A percentile compares a stretch with the other conserved stretches of the same genome.
phyloP scores from a whole-genome alignment of 2,329 filamentous ascomycete genomes.

The Trichophaea hybrida region DNA sequence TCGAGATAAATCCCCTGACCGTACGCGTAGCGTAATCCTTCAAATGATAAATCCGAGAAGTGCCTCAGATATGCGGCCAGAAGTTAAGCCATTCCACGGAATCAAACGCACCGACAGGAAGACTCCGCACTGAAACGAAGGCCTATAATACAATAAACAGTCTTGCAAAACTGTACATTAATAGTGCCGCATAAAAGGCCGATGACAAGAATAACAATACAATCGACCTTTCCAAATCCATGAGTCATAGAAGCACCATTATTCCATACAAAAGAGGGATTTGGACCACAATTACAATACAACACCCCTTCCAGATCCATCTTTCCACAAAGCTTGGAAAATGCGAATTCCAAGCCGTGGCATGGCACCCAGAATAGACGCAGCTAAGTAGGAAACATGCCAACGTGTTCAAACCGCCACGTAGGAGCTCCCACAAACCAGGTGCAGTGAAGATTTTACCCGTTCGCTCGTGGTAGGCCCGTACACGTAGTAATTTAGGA shows the following conservation, averaged over 20 bases:
- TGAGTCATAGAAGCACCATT: background rate
- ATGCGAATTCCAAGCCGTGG: conserved; percentile 4
- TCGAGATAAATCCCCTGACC: too few species aligned
- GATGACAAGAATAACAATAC: background rate
- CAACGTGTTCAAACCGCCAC: background rate
- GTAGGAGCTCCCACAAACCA: too few species aligned
- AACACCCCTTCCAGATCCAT: background rate
- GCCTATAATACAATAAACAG: background rate
- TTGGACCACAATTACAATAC: background rate
- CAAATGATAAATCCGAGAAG: background rate
- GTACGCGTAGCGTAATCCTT: too few species aligned
- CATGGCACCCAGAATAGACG: background rate
- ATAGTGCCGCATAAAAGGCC: background rate
- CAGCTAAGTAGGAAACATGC: too few species aligned
- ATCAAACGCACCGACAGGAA: background rate
- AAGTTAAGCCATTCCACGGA: background rate
- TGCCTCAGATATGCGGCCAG: background rate
- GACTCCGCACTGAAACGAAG: background rate
- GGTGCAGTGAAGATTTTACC: too few species aligned
- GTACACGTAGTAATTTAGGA: too few species aligned
- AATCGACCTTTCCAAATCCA: background rate
- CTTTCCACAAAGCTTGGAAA: background rate
- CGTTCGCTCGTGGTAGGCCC: too few species aligned
- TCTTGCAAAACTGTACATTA: background rate
- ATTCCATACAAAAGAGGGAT: background rate